phyloP scores from a whole-genome alignment of 2,329 filamentous ascomycete genomes.

The Microascus cirrosus region DNA sequence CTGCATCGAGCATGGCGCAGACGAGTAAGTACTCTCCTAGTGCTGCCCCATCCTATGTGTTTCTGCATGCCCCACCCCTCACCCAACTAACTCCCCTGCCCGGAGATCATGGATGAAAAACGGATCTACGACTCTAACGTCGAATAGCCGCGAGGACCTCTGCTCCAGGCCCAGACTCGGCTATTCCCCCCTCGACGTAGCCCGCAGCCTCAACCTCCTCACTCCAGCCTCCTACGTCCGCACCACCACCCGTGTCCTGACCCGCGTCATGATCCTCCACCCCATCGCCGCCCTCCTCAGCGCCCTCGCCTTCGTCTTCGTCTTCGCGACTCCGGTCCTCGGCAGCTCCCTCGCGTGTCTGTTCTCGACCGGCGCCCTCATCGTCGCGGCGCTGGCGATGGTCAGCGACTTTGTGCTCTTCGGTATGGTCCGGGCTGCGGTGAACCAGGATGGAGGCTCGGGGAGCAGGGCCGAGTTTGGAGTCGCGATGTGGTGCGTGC shows the following conservation, averaged over 20 bases:
- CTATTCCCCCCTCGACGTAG: constrained; percentile 39
- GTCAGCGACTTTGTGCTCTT: constrained; percentile 48
- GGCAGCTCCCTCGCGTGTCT: constrained; percentile 40
- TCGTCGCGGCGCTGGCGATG: constrained; percentile 34
- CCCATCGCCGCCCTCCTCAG: constrained; percentile 44
- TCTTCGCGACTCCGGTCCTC: constrained; percentile 35
- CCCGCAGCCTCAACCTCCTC: constrained; percentile 24
- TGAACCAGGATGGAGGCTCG: constrained; percentile 31
- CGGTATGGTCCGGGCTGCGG: constrained; percentile 36
- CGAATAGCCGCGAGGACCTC: constrained; percentile 22
- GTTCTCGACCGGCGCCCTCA: constrained; percentile 35
- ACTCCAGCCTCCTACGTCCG: constrained; percentile 29
- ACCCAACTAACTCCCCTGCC: background rate
- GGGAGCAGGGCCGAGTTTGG: constrained; percentile 36
- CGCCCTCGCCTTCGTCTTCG: constrained; percentile 48
- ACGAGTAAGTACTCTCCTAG: constrained; percentile 12
- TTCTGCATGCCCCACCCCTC: background rate
- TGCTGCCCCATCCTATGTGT: background rate
- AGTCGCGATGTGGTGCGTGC: constrained; percentile 45
- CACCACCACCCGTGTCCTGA: constrained; percentile 36
- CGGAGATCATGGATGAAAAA: background rate
- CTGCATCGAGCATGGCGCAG: constrained; percentile 24
- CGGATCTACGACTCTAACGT: background rate
- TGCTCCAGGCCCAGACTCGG: constrained; percentile 40
- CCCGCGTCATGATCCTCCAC: constrained; percentile 50